A percentile compares a stretch with the other conserved stretches of the same genome.
Conservation (phyloP, 768 basidiomycete genomes). For the Omphalotus guepiniiformis region DNA sequence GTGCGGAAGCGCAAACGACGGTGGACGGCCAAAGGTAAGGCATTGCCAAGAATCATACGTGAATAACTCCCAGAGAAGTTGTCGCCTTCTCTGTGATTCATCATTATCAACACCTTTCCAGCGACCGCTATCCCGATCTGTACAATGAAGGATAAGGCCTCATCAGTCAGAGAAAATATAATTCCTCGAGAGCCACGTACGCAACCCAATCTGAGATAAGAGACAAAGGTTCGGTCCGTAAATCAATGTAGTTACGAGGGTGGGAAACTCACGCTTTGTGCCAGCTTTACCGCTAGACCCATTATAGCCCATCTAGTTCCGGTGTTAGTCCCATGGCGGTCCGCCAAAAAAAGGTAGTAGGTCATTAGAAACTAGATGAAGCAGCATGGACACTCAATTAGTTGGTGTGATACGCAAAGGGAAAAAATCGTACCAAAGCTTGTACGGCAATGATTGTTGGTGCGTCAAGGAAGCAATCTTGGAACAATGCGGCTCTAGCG, state of each 20-base stretch:
- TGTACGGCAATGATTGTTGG: conserved; percentile 67
- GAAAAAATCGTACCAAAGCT: conserved; percentile 44
- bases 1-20: conserved; percentile 63
- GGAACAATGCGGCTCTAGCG: conserved; percentile 61
- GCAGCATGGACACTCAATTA: conserved; percentile 10
- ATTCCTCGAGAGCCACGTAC: conserved; percentile 34
- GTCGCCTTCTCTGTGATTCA: conserved; percentile 60
- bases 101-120: conserved; percentile 54
- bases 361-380: conserved; percentile 58
- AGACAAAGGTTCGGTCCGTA: conserved; percentile 6
- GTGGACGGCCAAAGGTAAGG: conserved; percentile 65
- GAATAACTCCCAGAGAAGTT: conserved; percentile 65
- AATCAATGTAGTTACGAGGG: neutral
- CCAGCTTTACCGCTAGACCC: conserved; percentile 66
- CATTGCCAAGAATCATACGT: conserved; percentile 57
- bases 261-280: conserved; percentile 54
- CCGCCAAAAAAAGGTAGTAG: conserved; percentile 63
- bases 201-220: conserved; percentile 58
- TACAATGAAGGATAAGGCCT: conserved; percentile 8
- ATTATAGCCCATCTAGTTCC: conserved; percentile 65
- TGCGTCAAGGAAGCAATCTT: conserved; percentile 60
- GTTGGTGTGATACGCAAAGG: neutral
- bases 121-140: conserved; percentile 68
- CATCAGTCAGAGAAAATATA: neutral
- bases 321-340: conserved; percentile 63